Base-by-base conservation (phyloP, 768 basidiomycete species). In the Clitopilus passeckerianus region DNA sequence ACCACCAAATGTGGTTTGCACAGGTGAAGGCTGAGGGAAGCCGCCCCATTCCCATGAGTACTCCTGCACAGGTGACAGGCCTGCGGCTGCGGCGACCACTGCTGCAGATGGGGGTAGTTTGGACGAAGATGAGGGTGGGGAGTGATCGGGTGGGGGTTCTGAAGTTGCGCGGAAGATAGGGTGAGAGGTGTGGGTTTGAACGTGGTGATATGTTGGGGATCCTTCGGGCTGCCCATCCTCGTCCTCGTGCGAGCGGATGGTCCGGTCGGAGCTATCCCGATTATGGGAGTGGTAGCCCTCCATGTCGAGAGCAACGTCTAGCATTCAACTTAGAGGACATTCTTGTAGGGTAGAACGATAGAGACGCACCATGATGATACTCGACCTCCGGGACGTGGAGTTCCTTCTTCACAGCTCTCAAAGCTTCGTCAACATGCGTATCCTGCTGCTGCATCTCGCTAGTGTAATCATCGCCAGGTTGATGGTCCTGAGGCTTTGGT, bases 41-140 rank as follows among this genome's bases (percentile, higher is more conserved):
- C 82, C 86, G 24, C 93, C 93, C 93, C 94, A 95, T 65, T 95
- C 95, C 94, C 94, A 95, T 6, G 90, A 90, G 66, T 94, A 94
- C 67, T 91, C 89, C 58, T 85, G 86, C 2, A 80, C 66, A 4
- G 68, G 70, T 18, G 72, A 56, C 23, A 63, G 43, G 22, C 57
- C 37, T 53, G 63, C 24, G 12, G 46, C 46, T 50, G 20, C 22
- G 12, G 46, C 12, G 18, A 30, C 58, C 57, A 1, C 27, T 30
- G 65, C 63, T 16, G 69, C 62, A 9, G 53, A 44, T 54, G 61
- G 33, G 2, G 16, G 20, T 61, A 58, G 23, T 56, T 50, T 27
- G 59, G 57, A 27, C 59, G 44, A 16, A 60, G 57, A 3, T 44
- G 59, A 4, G 69, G 65, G 2, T 74, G 74, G 44, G 74, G 46